Percentiles rank a stretch among this genome's conserved stretches.
These are phyloP conservation scores for Arthrobotrys pseudoclavata DNA, from an alignment of 2,329 filamentous ascomycete species.

Conservation along the genomic window DNA sequence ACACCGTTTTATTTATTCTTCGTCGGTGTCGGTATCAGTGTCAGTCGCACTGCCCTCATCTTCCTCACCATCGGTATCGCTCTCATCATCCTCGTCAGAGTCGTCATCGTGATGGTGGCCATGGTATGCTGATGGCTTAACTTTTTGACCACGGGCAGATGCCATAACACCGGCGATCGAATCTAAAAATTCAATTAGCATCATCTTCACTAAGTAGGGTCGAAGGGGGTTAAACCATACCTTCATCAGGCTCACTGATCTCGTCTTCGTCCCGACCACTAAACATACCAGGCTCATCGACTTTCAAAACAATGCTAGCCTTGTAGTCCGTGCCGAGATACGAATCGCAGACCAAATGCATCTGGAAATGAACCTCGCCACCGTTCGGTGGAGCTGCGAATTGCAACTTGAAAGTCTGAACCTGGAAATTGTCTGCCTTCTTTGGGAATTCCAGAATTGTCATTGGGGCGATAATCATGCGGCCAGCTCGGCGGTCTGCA, in stretches of 20 bases:
- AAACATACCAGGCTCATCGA: slow-evolving; percentile 90
- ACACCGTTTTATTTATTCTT: slow-evolving; percentile 63
- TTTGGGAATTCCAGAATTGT: slow-evolving; percentile 89
- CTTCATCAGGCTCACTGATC: slow-evolving; percentile 97
- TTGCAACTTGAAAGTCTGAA: slow-evolving; percentile 97
- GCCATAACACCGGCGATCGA: slow-evolving; percentile 92
- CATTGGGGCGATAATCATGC: slow-evolving; percentile 96
- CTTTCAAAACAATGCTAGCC: slow-evolving; percentile 87
- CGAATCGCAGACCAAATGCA: slow-evolving; percentile 93
- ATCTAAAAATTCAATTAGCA: slow-evolving; percentile 71
- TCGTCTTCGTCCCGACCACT: slow-evolving; percentile 84
- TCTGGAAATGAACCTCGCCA: slow-evolving; percentile 92
- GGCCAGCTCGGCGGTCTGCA: slow-evolving; percentile 91
- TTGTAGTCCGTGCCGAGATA: slow-evolving; percentile 95
- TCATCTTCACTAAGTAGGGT: slow-evolving; percentile 37
- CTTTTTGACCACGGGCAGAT: slow-evolving; percentile 79
- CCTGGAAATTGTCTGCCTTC: slow-evolving; percentile 89
- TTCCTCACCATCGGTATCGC: slow-evolving; percentile 75
- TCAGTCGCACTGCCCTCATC: slow-evolving; percentile 75
- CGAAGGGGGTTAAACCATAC: slow-evolving; percentile 72
- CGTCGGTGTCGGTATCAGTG: slow-evolving; percentile 75
- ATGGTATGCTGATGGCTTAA: slow-evolving; percentile 70
- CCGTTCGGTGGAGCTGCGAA: slow-evolving; percentile 94
- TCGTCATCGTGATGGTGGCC: slow-evolving; percentile 68
- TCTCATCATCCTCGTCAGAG: slow-evolving; percentile 80